Evolutionary conservation across 1,284 basidiomycete genomes (phyloP).

Genomic region (Ceratobasidium papillatum): DNA sequence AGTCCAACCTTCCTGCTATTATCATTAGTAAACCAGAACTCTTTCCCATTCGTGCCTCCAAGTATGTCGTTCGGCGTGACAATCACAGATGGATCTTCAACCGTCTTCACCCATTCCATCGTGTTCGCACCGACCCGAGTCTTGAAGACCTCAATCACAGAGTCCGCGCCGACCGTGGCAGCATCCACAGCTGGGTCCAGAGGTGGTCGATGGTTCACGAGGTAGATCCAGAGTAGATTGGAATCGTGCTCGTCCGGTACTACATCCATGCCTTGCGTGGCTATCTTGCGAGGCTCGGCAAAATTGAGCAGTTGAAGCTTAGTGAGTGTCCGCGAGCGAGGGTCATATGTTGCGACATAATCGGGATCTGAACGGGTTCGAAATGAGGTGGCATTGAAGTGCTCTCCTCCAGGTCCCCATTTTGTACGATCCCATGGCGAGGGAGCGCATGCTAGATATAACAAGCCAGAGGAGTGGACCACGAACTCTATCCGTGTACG

Average conservation of each 20-base stretch:
- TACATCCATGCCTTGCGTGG: constrained; percentile 77
- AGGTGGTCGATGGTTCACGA: constrained; percentile 71
- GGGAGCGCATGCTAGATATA: constrained; percentile 22
- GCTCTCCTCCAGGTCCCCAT: constrained; percentile 3
- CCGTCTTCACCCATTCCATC: constrained; percentile 66
- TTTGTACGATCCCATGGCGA: neutral
- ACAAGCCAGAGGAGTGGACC: constrained; percentile 7
- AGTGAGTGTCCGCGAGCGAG: constrained; percentile 56
- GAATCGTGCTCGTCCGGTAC: constrained; percentile 62
- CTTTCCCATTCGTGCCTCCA: constrained; percentile 66
- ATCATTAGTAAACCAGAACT: constrained; percentile 74
- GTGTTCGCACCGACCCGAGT: constrained; percentile 58
- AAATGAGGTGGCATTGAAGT: neutral
- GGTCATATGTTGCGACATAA: constrained; percentile 70
- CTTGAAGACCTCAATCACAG: constrained; percentile 76
- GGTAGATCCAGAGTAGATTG: constrained; percentile 66
- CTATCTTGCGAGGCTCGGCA: constrained; percentile 58
- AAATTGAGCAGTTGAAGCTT: constrained; percentile 59
- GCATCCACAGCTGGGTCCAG: constrained; percentile 51
- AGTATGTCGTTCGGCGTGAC: constrained; percentile 74
- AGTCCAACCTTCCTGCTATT: constrained; percentile 62
- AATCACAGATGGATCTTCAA: constrained; percentile 62
- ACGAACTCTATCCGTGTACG: constrained; percentile 10
- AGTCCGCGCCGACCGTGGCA: constrained; percentile 66
- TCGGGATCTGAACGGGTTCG: constrained; percentile 51